Evolutionary conservation across 257 asterid genomes (phyloP), one percentile per base, ranked within the genome.

Genomic region (Avicennia marina): DNA sequence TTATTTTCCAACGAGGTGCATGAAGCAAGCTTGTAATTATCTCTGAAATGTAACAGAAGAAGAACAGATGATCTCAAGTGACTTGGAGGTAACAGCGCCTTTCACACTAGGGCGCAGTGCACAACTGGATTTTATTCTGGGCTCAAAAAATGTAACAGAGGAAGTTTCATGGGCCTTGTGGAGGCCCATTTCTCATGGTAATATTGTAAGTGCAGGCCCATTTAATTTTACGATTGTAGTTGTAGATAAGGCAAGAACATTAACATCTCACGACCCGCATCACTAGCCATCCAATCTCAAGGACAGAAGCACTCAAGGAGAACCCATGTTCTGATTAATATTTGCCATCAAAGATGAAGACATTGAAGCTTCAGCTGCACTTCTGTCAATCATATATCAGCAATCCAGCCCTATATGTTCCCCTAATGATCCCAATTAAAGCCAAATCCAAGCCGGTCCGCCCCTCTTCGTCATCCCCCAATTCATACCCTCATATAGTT

Each of bases 361-460:
- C 79, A 3, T 27, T 79, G 24, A 72, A 73, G 60, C 75, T 73
- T 42, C 81, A 77, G 1, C 72, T 77, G 21, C 79, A 32, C 53
- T 66, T 67, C 58, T 51, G 21, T 19, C 81, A 63, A 53, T 1
- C 66, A 54, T 60, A 50, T 61, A 51, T 64, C 50, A 45, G 45
- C 24, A 63, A 48, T 13, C 72, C 69, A 19, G 15, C 53, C 40
- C 11, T 39, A 47, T 53, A 41, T 20, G 0, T 31, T 32, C 70
- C 72, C 18, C 57, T 33, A 38, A 32, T 60, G 40, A 15, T 64
- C 53, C 79, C 72, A 29, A 55, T 55, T 6, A 69, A 52, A 27
- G 5, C 69, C 66, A 72, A 61, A 59, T 62, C 55, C 45, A 58
- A 66, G n/a, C 47, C 49, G 22, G 65, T 42, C 29, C 7, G 12